Evolutionary conservation across 805 yeast species (phyloP).

Genomic region (Zygosaccharomyces bisporus): DNA sequence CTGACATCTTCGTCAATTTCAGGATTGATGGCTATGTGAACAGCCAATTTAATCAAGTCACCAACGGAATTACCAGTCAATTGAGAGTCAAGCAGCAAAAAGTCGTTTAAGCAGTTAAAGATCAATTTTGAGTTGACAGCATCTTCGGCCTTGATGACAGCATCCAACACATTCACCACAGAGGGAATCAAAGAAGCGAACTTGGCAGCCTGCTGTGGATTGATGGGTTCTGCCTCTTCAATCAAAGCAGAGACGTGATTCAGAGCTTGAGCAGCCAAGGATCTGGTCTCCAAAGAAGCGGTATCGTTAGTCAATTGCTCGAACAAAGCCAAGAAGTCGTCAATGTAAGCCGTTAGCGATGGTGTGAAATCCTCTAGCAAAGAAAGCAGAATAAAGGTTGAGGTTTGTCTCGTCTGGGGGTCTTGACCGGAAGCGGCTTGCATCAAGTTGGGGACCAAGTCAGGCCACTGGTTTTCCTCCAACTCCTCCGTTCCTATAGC

Average conservation of each 20-base stretch:
- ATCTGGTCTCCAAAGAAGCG: slow-evolving; percentile 68
- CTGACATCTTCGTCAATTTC: slow-evolving; percentile 76
- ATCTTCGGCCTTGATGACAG: slow-evolving; percentile 67
- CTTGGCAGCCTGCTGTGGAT: slow-evolving; percentile 45
- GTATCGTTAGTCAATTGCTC: slow-evolving; percentile 61
- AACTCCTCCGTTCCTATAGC: slow-evolving; percentile 78
- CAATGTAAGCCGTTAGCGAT: slow-evolving; percentile 53
- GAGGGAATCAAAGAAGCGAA: slow-evolving; percentile 70
- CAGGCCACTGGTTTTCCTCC: slow-evolving; percentile 67
- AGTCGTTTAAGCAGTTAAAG: slow-evolving; percentile 80
- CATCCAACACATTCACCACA: slow-evolving; percentile 77
- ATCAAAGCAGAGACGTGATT: slow-evolving; percentile 60
- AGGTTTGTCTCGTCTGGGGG: slow-evolving; percentile 68
- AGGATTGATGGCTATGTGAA: slow-evolving; percentile 67
- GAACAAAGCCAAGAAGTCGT: slow-evolving; percentile 69
- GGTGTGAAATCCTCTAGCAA: slow-evolving; percentile 68
- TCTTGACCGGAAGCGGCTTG: slow-evolving; percentile 56
- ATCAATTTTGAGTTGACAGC: slow-evolving; percentile 65
- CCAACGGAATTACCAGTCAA: slow-evolving; percentile 72
- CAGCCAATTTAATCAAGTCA: slow-evolving; percentile 65
- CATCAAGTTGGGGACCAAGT: slow-evolving; percentile 66
- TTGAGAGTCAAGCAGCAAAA: slow-evolving; percentile 70
- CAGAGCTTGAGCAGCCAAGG: slow-evolving; percentile 76
- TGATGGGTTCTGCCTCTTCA: slow-evolving; percentile 53
- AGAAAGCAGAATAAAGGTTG: slow-evolving; percentile 73